These are phyloP conservation scores for Boletus smithii DNA, from an alignment of 1,284 basidiomycete species.

Conservation along the genomic window DNA sequence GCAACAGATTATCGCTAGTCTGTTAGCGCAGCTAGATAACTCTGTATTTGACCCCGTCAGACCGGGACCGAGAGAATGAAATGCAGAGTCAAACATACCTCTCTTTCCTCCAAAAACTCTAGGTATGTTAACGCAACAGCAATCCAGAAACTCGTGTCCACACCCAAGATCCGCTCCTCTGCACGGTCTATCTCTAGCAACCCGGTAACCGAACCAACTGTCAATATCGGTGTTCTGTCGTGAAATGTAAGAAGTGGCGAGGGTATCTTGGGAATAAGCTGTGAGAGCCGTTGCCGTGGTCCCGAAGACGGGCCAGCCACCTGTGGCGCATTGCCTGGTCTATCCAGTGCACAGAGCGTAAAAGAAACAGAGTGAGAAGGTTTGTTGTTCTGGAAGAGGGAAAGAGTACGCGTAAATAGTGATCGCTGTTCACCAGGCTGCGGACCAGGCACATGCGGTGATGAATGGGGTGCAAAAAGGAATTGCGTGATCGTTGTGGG, in stretches of 20 bases:
- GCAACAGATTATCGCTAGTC: conserved; percentile 17
- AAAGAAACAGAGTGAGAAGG: conserved; percentile 67
- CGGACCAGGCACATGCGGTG: conserved; percentile 38
- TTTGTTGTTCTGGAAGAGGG: conserved; percentile 51
- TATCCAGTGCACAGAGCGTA: conserved; percentile 38
- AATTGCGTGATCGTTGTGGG: conserved; percentile 53
- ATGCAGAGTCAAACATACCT: conserved; percentile 44
- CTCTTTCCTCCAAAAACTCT: conserved; percentile 71
- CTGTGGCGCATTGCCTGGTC: conserved; percentile 3
- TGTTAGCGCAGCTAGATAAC: conserved; percentile 29
- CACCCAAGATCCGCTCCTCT: conserved; percentile 58
- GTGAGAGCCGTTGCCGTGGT: conserved; percentile 26
- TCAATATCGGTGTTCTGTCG: conserved; percentile 65
- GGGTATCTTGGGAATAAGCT: conserved; percentile 28
- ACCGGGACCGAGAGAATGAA: not conserved
- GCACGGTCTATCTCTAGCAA: conserved; percentile 58
- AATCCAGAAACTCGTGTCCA: conserved; percentile 75
- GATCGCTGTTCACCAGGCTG: conserved; percentile 37
- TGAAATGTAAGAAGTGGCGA: conserved; percentile 59
- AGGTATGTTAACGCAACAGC: conserved; percentile 69
- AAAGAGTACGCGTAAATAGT: conserved; percentile 55
- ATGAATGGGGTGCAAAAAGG: conserved; percentile 53
- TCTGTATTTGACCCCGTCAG: conserved; percentile 19
- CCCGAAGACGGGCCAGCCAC: conserved; percentile 18
- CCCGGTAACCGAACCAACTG: conserved; percentile 55